Evolutionary conservation across 2,329 filamentous ascomycete species (phyloP).

Genomic region (Arthrobotrys iridis): DNA sequence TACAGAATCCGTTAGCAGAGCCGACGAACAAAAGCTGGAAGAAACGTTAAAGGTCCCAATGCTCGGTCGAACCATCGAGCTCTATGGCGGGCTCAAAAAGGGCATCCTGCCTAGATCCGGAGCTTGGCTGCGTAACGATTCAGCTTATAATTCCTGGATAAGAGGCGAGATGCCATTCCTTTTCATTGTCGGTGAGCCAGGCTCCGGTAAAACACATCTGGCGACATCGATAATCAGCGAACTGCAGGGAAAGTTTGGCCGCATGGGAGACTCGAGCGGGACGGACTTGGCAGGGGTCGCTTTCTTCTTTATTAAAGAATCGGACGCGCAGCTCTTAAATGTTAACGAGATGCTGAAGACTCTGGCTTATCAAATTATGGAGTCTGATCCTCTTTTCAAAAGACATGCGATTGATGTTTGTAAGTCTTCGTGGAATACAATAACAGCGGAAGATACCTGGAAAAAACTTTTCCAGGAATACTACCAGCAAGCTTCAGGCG

Average conservation of each 20-base stretch:
- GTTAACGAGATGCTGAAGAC: slow-evolving; percentile 3
- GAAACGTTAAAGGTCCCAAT: background rate
- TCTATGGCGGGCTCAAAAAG: background rate
- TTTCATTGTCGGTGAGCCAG: background rate
- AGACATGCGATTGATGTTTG: slow-evolving; percentile 1
- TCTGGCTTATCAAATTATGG: background rate
- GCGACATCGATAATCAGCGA: background rate
- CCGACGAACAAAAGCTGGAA: background rate
- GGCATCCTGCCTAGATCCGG: background rate
- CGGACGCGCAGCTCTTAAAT: background rate
- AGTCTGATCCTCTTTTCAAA: background rate
- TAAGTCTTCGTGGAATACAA: background rate
- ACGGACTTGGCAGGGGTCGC: background rate
- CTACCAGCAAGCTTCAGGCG: background rate
- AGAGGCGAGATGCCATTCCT: background rate
- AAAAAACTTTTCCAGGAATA: background rate
- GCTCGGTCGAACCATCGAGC: background rate
- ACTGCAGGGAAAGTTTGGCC: background rate
- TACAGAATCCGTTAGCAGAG: background rate
- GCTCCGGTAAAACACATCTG: background rate
- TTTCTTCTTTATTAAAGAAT: slow-evolving; percentile 1
- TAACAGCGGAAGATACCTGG: background rate
- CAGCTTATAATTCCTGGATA: background rate
- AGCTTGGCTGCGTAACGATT: background rate
- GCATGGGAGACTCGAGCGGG: too few relatives aligned